Base-by-base conservation (phyloP, 805 yeast genomes). In the Ogataea siamensis region DNA sequence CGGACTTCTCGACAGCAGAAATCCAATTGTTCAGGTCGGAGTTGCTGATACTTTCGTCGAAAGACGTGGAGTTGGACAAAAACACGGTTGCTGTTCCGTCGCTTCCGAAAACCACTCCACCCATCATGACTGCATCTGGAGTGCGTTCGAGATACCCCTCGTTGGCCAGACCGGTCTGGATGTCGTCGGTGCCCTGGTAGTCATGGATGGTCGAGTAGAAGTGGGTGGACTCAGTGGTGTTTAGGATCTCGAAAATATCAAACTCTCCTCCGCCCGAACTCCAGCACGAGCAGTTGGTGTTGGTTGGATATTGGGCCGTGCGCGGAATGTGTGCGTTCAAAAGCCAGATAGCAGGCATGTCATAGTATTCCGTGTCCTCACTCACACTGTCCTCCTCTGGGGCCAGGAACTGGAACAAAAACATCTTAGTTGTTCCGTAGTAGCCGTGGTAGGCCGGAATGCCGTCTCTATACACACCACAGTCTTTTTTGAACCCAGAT, bases 211-310 rank as follows among this genome's bases (percentile, higher is more conserved):
- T 80, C 13, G 87, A 69, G 62, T 67, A 80, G 49, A 83, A 68
- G 40, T 78, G 70, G 34, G 59, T 60, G 17, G 73, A 58, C 46
- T 76, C 75, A 11, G 87, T 76, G 39, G 65, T 62, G 61, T 83
- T 83, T 77, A 80, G 73, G 27, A 78, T 79, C 64, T 83, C 91
- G 55, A 83, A 83, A 49, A 81, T 73, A 61, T 83, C 91, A 50
- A 77, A 80, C 60, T 83, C 88, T 57, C 89, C 88, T 62, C 88
- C 80, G 8, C 89, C 91, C 19, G 82, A 71, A 30, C 73, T 67
- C 89, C 89, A 83, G 53, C 87, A 79, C 5, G 87, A 80, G 60
- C 88, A 83, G 55, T 76, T 77, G 24, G 66, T 63, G 47, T 76
- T 76, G 5, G 63, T 44, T 32, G 81, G 78, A 55, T 81, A 83